A percentile compares a stretch with the other conserved stretches of the same genome.
Conservation (phyloP, 345 rosid species). For the Diplotaxis tenuifolia region DNA sequence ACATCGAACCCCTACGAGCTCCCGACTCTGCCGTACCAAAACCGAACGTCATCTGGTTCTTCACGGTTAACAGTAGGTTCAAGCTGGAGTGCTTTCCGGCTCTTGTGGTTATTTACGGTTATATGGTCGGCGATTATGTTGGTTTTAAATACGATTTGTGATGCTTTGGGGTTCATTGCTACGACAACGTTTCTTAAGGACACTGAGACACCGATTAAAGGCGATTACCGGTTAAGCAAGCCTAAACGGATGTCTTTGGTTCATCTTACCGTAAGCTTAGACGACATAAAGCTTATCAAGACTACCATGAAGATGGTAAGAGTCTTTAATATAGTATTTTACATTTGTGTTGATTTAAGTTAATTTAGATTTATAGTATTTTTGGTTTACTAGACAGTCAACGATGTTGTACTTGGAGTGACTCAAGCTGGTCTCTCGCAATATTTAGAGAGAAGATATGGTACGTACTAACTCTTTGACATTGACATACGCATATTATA, state of each 20-base stretch:
- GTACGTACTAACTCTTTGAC: conserved; percentile 28
- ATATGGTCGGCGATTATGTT: conserved; percentile 44
- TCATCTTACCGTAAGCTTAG: conserved; percentile 46
- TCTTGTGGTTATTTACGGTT: conserved; percentile 42
- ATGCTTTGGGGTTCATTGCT: conserved; percentile 42
- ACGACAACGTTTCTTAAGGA: conserved; percentile 51
- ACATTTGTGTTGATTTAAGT: neutral
- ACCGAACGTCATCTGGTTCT: neutral
- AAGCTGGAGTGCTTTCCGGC: conserved; percentile 18
- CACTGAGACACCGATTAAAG: conserved; percentile 54
- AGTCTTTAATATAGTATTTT: neutral
- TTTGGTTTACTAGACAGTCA: conserved; percentile 53
- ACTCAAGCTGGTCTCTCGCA: conserved; percentile 66
- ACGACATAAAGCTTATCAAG: conserved; percentile 57
- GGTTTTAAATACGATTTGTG: conserved; percentile 54
- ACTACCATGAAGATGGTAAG: conserved; percentile 38
- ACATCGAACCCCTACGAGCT: conserved; percentile 54
- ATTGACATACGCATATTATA: neutral
- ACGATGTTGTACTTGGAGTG: conserved; percentile 65
- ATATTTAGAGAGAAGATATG: conserved; percentile 51
- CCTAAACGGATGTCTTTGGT: conserved; percentile 39
- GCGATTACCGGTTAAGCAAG: conserved; percentile 18
- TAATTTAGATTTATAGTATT: neutral
- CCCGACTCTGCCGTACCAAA: conserved; percentile 54
- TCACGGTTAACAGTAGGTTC: neutral